A percentile compares a stretch with the other conserved stretches of the same genome.
These are phyloP conservation scores for Phytophthora aleatoria DNA, from an alignment of 352 stramenopile species.

Conservation along the genomic window DNA sequence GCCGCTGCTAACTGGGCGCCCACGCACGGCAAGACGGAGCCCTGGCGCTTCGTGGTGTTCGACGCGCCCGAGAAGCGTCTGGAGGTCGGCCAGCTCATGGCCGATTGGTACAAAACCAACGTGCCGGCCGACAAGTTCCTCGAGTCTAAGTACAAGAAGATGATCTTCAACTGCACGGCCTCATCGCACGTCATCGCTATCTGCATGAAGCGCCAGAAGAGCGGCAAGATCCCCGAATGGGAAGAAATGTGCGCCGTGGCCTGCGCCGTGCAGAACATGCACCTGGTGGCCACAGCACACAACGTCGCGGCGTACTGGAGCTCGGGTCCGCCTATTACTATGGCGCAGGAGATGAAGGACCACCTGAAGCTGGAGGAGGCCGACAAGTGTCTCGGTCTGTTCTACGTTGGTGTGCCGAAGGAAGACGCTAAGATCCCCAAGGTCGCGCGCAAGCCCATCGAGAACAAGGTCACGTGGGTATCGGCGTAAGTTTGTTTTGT, in stretches of 20 bases:
- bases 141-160: constrained; percentile 84
- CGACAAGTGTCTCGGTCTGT: constrained; percentile 84
- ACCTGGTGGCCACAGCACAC: constrained; percentile 70
- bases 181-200: constrained; percentile 85
- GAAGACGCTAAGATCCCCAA: constrained; percentile 46
- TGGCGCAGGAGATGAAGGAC: constrained; percentile 83
- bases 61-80: constrained; percentile 49
- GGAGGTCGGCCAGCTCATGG: constrained; percentile 69
- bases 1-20: constrained; percentile 83
- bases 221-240: constrained; percentile 78
- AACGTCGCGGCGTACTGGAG: constrained; percentile 87
- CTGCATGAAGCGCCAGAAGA: constrained; percentile 88
- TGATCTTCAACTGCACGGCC: constrained; percentile 66
- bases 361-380: constrained; percentile 68
- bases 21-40: constrained; percentile 80
- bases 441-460: constrained; percentile 67
- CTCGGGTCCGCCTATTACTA: constrained; percentile 62
- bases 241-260: constrained; percentile 81
- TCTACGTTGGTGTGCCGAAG: constrained; percentile 83
- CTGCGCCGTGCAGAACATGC: constrained; percentile 87
- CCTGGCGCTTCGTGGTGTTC: constrained; percentile 87
- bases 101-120: constrained; percentile 69
- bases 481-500: constrained; percentile 1
- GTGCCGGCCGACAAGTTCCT: constrained; percentile 72
- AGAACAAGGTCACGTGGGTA: constrained; percentile 77